Evolutionary conservation across 202 grass and related monocot genomes (phyloP), one percentile per base, ranked within the genome.

Genomic region (Schoenoplectus triqueter): DNA sequence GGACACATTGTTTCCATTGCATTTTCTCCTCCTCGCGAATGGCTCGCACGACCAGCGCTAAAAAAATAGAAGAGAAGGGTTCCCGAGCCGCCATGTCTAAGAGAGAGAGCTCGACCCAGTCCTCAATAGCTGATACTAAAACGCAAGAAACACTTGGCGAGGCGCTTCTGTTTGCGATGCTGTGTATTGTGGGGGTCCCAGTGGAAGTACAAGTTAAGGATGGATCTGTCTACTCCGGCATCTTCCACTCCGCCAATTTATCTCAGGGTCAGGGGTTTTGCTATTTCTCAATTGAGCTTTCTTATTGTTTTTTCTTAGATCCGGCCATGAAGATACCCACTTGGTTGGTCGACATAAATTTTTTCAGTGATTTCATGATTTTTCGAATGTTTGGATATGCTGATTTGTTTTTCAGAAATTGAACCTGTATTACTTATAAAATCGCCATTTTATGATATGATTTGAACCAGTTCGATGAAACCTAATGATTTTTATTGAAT

Each of bases 151-250:
- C 57, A 59, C 42, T 86, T 0, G 64, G 72, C 67, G 91, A 98
- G 49, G 85, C 86, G 61, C 81, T 98, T 61, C 86, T 95, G 46
- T 89, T 92, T n/a, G 80, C 90, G 54, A 93, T 93, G 22, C 63
- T 98, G 21, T 95, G 88, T 83, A 89, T 98, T 84, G 90, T 98
- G 4, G 96, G 96, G 21, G 81, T 91, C 6, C 88, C 91, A 51
- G 96, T 98, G 13, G 90, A 98, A 85, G 90, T 94, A 13, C 96
- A 89, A 87, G 93, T 95, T 74, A 92, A 88, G 84, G 96, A 98
- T 90, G 96, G 96, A 89, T 98, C 96, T 76, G 83, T 91, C 67
- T 98, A 95, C 84, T 91, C 87, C 17, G 96, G 96, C 78, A 86
- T 98, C 93, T 90, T 98, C 85, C 96, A 98, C 92, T 92, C 96